Conservation (phyloP, 179 eudicot species). For the Silene vulgaris region DNA sequence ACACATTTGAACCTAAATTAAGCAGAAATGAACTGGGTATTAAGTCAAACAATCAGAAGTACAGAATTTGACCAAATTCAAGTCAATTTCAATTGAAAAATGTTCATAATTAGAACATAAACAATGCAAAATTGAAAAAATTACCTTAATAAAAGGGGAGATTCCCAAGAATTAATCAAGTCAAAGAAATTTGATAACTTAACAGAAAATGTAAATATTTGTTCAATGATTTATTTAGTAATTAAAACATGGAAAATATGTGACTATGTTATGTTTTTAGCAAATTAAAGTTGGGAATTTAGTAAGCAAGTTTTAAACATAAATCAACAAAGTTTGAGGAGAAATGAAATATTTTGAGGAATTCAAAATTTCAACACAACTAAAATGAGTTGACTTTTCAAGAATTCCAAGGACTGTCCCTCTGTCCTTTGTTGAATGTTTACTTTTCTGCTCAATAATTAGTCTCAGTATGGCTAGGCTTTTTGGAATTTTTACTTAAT, state of each 20-base stretch:
- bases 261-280: no score
- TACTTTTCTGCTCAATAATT: no score
- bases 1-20: not conserved
- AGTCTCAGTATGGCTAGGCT: no score
- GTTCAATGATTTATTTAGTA: no score
- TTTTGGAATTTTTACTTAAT: no score
- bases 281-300: not conserved
- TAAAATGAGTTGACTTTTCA: no score
- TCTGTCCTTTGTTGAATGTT: no score
- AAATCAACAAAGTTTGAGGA: no score
- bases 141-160: not conserved
- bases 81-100: not conserved
- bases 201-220: not conserved
- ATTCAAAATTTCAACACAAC: no score
- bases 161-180: not conserved
- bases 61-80: not conserved
- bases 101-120: not conserved
- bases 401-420: no score
- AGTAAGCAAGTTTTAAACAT: not conserved
- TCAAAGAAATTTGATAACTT: not conserved
- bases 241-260: no score
- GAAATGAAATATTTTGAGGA: no score
- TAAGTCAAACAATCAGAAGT: not conserved
- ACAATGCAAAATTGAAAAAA: not conserved
- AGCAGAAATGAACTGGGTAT: conserved; percentile 12